A percentile compares a stretch with the other conserved stretches of the same genome.
These are phyloP conservation scores for Coniochaeta sp. DNA, from an alignment of 2,329 filamentous ascomycete species.

Conservation along the genomic window DNA sequence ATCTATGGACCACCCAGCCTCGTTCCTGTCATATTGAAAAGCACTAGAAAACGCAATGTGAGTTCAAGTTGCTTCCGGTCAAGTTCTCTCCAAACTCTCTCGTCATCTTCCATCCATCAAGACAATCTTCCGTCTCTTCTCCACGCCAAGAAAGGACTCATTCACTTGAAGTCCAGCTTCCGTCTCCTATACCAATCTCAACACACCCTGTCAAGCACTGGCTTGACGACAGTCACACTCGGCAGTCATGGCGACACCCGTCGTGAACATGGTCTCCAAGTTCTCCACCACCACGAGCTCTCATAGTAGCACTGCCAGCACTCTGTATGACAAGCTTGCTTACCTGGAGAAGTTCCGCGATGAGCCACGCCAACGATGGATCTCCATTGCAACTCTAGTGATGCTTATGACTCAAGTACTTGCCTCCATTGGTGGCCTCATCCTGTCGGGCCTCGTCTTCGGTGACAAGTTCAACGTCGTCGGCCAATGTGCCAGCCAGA, in stretches of 20 bases:
- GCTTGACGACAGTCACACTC: background rate
- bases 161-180: background rate
- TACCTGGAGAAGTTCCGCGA: background rate
- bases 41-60: background rate
- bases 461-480: conserved; percentile 9
- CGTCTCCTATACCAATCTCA: background rate
- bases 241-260: background rate
- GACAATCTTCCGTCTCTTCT: background rate
- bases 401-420: background rate
- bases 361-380: background rate
- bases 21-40: background rate
- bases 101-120: background rate
- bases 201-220: background rate
- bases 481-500: conserved; percentile 14
- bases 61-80: background rate
- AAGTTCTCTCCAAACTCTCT: background rate
- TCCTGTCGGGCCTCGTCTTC: conserved; percentile 14
- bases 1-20: background rate
- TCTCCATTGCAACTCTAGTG: background rate
- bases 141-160: background rate
- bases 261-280: background rate
- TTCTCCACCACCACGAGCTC: background rate
- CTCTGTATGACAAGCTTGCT: background rate
- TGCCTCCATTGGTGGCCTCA: conserved; percentile 4
- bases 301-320: background rate